Percentiles rank a stretch among this genome's conserved stretches.
Evolutionary conservation across 495 filamentous ascomycete species (phyloP).

Genomic region (Pseudevernia furfuracea): DNA sequence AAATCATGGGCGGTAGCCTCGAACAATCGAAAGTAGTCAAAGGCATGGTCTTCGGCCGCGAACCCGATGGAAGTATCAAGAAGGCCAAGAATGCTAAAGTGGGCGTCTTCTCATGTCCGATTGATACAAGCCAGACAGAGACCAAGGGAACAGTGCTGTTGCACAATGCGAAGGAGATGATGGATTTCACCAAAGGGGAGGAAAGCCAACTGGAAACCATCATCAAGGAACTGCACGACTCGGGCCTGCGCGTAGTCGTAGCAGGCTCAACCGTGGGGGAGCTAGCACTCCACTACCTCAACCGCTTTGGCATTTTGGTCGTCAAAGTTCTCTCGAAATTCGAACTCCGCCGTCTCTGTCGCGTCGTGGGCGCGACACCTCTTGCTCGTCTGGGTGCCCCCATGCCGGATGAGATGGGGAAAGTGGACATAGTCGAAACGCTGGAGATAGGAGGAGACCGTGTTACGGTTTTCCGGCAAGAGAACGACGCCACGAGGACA

Average conservation of each 20-base stretch:
- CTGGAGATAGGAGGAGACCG: slow-evolving; percentile 97
- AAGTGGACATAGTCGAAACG: slow-evolving; percentile 90
- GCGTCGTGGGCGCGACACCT: slow-evolving; percentile 92
- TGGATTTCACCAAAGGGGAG: slow-evolving; percentile 96
- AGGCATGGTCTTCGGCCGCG: slow-evolving; percentile 96
- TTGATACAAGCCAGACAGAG: slow-evolving; percentile 94
- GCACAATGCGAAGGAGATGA: slow-evolving; percentile 96
- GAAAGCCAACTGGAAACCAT: slow-evolving; percentile 80
- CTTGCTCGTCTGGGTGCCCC: slow-evolving; percentile 92
- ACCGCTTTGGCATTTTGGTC: slow-evolving; percentile 89
- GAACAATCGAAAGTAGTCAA: slow-evolving; percentile 90
- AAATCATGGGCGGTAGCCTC: slow-evolving; percentile 97
- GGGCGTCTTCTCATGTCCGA: slow-evolving; percentile 89
- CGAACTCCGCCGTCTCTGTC: slow-evolving; percentile 85
- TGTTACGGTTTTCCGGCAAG: slow-evolving; percentile 97
- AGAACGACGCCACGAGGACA: slow-evolving; percentile 83
- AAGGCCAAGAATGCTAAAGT: slow-evolving; percentile 90
- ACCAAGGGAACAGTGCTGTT: slow-evolving; percentile 99
- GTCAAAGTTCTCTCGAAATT: slow-evolving; percentile 99
- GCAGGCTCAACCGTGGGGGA: slow-evolving; percentile 89
- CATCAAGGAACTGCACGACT: slow-evolving; percentile 94
- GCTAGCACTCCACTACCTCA: slow-evolving; percentile 93
- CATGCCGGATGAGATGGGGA: slow-evolving; percentile 99
- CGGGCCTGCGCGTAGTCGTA: slow-evolving; percentile 83
- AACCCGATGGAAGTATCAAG: slow-evolving; percentile 85